Percentiles rank a stretch among this genome's conserved stretches.
These are phyloP conservation scores for Penicillium sp. DNA, from an alignment of 2,329 filamentous ascomycete species.

Conservation along the genomic window DNA sequence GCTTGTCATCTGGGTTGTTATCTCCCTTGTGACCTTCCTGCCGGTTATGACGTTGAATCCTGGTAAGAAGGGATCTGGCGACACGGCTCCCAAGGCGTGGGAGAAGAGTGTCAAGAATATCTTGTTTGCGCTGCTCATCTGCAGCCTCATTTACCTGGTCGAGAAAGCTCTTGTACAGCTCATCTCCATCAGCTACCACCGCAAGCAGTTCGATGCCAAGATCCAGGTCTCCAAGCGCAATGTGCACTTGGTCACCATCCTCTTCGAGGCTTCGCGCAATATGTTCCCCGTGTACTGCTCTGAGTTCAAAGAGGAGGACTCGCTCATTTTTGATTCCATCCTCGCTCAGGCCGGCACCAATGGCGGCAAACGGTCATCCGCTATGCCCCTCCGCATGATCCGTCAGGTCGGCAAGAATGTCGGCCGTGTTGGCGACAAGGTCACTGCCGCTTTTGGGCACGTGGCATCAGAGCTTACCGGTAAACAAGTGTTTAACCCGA, in stretches of 20 bases:
- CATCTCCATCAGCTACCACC: conserved; percentile 66
- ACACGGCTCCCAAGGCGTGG: conserved; percentile 46
- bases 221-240: conserved; percentile 91
- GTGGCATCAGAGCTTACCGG: conserved; percentile 93
- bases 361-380: conserved; percentile 55
- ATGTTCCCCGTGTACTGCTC: conserved; percentile 90
- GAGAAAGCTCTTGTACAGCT: conserved; percentile 62
- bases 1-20: conserved; percentile 58
- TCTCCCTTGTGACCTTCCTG: conserved; percentile 59
- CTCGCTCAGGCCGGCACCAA: conserved; percentile 60
- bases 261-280: conserved; percentile 85
- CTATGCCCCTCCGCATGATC: conserved; percentile 75
- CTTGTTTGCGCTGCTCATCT: conserved; percentile 57
- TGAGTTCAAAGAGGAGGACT: conserved; percentile 89
- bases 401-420: conserved; percentile 69
- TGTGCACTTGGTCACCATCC: conserved; percentile 72
- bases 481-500: conserved; percentile 91
- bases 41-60: conserved; percentile 43
- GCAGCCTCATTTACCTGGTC: conserved; percentile 54
- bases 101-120: conserved; percentile 55
- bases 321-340: conserved; percentile 82
- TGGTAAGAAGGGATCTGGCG: conserved; percentile 25
- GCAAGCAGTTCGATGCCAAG: conserved; percentile 62
- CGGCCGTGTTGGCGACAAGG: conserved; percentile 83
- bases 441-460: conserved; percentile 89